Percentiles rank a stretch among this genome's conserved stretches.
phyloP scores from a whole-genome alignment of 2,329 filamentous ascomycete species.

The Arachnopeziza araneosa region DNA sequence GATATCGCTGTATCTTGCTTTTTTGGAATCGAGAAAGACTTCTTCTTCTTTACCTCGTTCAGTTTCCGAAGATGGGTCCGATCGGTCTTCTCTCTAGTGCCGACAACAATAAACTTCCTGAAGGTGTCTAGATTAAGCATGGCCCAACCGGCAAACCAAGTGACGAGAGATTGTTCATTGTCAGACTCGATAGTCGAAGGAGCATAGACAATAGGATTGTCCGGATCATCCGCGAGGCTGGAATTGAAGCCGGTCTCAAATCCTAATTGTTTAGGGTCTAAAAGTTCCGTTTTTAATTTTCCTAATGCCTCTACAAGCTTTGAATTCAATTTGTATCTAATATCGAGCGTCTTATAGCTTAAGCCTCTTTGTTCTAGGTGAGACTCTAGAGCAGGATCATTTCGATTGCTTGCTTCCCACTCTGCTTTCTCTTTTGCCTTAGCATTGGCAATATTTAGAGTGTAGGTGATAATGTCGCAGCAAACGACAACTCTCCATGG shows the following conservation, averaged over 20 bases:
- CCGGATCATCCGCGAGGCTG: constrained; percentile 5
- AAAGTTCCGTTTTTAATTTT: constrained; percentile 8
- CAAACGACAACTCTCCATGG: constrained; percentile 20
- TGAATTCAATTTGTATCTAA: constrained; percentile 19
- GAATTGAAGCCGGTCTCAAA: constrained; percentile 9
- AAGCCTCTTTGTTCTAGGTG: constrained; percentile 19
- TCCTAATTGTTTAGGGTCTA: not conserved
- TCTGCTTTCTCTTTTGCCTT: constrained; percentile 24
- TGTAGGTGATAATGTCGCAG: constrained; percentile 22
- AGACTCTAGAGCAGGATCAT: constrained; percentile 19
- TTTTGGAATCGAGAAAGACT: not conserved
- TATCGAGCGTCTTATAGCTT: constrained; percentile 20
- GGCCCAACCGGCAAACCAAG: constrained; percentile 59
- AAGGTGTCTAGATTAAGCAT: constrained; percentile 43
- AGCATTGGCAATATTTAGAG: constrained; percentile 25
- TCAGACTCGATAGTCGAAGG: constrained; percentile 46
- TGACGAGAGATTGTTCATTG: constrained; percentile 57
- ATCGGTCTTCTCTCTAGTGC: constrained; percentile 24
- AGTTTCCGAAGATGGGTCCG: not conserved
- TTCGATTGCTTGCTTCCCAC: constrained; percentile 15
- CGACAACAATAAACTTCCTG: constrained; percentile 51
- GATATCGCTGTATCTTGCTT: not conserved
- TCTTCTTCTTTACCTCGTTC: constrained; percentile 1
- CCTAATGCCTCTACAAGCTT: constrained; percentile 4
- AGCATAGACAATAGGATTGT: constrained; percentile 40